Conservation (phyloP, 495 filamentous ascomycete species). For the Penicillium subrubescens region DNA sequence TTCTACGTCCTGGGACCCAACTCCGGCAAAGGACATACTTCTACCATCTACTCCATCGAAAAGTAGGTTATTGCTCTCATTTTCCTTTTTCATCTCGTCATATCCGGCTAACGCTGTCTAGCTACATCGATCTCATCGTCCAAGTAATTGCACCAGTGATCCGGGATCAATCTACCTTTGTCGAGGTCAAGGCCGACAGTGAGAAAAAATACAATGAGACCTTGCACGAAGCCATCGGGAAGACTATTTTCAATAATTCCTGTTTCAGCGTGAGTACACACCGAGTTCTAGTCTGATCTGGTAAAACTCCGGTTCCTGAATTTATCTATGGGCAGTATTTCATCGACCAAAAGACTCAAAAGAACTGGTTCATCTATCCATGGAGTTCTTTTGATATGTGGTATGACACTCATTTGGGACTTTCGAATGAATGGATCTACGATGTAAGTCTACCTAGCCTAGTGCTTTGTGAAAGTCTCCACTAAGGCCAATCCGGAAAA, state of each 20-base stretch:
- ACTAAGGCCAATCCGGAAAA: no score
- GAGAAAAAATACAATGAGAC: not conserved
- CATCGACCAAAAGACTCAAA: not conserved
- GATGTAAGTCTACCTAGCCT: no score
- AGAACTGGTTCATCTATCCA: slow-evolving; percentile 21
- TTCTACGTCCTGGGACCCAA: slow-evolving; percentile 32
- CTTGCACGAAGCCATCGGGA: not conserved
- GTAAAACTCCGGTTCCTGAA: no score
- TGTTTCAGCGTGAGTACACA: slow-evolving; percentile 6
- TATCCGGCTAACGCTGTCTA: not conserved
- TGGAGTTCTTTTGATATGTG: slow-evolving; percentile 7
- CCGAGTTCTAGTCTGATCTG: no score
- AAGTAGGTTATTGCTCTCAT: slow-evolving; percentile 33
- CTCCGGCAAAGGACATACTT: slow-evolving; percentile 27
- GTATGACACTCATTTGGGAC: no score
- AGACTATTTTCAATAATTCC: slow-evolving; percentile 6
- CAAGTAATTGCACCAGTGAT: slow-evolving; percentile 14
- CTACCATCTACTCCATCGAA: slow-evolving; percentile 47
- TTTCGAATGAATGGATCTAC: no score
- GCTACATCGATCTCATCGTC: slow-evolving; percentile 13
- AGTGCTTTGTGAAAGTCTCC: no score
- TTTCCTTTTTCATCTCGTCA: no score
- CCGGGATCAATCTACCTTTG: slow-evolving; percentile 1
- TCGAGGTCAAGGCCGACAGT: slow-evolving; percentile 4
- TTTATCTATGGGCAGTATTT: no score